Percentiles rank a stretch among this genome's conserved stretches.
Conservation (phyloP, 345 rosid genomes). For the Brassica incana region DNA sequence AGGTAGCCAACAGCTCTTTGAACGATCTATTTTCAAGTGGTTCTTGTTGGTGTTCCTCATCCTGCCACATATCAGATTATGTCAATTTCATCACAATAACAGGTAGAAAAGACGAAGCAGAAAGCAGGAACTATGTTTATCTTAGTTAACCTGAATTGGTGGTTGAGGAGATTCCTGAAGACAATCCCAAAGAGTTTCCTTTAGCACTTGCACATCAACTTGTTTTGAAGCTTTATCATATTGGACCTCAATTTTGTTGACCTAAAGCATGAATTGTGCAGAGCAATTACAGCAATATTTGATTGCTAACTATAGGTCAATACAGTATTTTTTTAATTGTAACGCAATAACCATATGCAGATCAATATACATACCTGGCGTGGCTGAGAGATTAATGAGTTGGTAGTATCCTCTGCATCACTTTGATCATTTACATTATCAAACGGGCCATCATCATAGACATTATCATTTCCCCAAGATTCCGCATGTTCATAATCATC, state of each 20-base stretch:
- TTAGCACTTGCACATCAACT: slow-evolving; percentile 86
- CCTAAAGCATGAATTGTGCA: slow-evolving; percentile 44
- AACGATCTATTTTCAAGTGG: slow-evolving; percentile 58
- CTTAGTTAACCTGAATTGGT: slow-evolving; percentile 47
- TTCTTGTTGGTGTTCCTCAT: slow-evolving; percentile 44
- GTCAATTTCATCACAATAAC: slow-evolving; percentile 12
- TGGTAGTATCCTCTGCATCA: slow-evolving; percentile 56
- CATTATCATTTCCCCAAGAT: slow-evolving; percentile 64
- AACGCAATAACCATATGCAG: slow-evolving; percentile 7
- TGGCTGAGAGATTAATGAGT: slow-evolving; percentile 78
- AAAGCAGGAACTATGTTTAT: slow-evolving; percentile 1
- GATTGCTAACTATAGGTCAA: not conserved
- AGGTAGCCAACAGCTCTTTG: slow-evolving; percentile 61
- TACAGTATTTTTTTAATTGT: slow-evolving; percentile 13
- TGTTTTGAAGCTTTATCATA: slow-evolving; percentile 90
- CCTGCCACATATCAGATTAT: slow-evolving; percentile 27
- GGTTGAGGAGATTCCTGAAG: slow-evolving; percentile 54
- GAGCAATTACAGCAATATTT: not conserved
- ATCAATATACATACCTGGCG: slow-evolving; percentile 64
- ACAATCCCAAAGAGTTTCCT: slow-evolving; percentile 83
- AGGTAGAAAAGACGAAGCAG: not conserved
- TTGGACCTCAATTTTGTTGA: slow-evolving; percentile 72
- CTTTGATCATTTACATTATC: slow-evolving; percentile 59
- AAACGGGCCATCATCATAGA: slow-evolving; percentile 52
- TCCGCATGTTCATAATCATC: slow-evolving; percentile 55